These are phyloP conservation scores for Boletellus deceptivus DNA, from an alignment of 1,284 basidiomycete species.

Conservation along the genomic window DNA sequence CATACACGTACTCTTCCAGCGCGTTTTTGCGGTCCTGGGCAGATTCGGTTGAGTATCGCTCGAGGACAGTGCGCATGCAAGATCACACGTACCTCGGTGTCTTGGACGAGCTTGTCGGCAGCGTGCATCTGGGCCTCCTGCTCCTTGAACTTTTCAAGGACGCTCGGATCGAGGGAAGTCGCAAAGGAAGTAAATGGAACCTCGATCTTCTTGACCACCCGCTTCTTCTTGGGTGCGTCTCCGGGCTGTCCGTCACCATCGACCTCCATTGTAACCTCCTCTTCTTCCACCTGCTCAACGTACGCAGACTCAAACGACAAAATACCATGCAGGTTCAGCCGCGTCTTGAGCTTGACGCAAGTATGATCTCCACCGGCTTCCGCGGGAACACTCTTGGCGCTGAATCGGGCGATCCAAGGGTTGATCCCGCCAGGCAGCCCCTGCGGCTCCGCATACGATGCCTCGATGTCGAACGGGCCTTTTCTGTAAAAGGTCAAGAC, in stretches of 20 bases:
- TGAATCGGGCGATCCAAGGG: slow-evolving; percentile 80
- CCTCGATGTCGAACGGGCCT: slow-evolving; percentile 83
- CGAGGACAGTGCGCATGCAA: neutral
- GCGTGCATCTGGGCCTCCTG: slow-evolving; percentile 85
- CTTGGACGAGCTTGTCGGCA: slow-evolving; percentile 89
- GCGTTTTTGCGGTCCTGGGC: slow-evolving; percentile 90
- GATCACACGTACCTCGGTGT: slow-evolving; percentile 74
- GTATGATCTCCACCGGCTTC: slow-evolving; percentile 69
- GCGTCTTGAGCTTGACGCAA: slow-evolving; percentile 85
- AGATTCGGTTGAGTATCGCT: too few relatives aligned
- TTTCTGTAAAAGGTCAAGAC: slow-evolving; percentile 92
- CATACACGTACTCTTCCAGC: slow-evolving; percentile 96
- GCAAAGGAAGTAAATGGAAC: slow-evolving; percentile 68
- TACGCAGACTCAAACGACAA: slow-evolving; percentile 85
- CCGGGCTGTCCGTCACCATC: slow-evolving; percentile 45
- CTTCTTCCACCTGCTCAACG: slow-evolving; percentile 81
- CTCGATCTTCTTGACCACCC: slow-evolving; percentile 73
- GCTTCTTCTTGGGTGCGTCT: slow-evolving; percentile 79
- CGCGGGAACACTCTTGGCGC: slow-evolving; percentile 75
- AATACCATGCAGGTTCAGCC: slow-evolving; percentile 83
- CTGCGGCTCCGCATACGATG: slow-evolving; percentile 70
- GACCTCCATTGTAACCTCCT: slow-evolving; percentile 71
- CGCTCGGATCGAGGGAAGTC: slow-evolving; percentile 58
- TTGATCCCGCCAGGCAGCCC: slow-evolving; percentile 74
- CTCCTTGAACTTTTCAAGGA: slow-evolving; percentile 70